Percentiles rank a stretch among this genome's conserved stretches.
Evolutionary conservation across 176 grass and related monocot species (phyloP).

Genomic region (Olyra latifolia): DNA sequence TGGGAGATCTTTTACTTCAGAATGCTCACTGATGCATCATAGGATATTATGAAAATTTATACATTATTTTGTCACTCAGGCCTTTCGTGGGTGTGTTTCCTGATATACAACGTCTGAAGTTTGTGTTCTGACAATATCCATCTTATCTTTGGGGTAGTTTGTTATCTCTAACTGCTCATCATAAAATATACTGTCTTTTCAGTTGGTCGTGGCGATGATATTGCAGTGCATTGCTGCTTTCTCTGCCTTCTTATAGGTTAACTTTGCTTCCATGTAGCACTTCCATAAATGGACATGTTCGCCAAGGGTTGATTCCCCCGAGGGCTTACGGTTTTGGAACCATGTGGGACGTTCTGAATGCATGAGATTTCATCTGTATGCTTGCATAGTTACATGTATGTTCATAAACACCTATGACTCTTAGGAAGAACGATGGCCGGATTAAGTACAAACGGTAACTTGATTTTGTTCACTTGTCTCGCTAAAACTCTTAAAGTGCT

Average conservation of each 20-base stretch:
- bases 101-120: neutral
- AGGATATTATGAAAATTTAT: neutral
- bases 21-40: neutral
- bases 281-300: neutral
- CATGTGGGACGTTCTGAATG: neutral
- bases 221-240: neutral
- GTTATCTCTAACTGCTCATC: neutral
- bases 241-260: conserved; percentile 2
- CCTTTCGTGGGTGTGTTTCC: conserved; percentile 1
- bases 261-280: neutral
- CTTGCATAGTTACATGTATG: neutral
- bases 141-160: neutral
- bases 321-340: no score
- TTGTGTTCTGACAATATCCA: neutral
- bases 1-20: neutral
- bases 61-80: neutral
- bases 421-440: neutral
- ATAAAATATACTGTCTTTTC: neutral
- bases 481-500: neutral
- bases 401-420: neutral
- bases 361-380: neutral
- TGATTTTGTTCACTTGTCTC: neutral
- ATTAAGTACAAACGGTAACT: neutral
- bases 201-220: neutral
- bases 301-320: no score